Percentiles rank a stretch among this genome's conserved stretches.
phyloP scores from a whole-genome alignment of 129 eudicot species.

The Heracleum sosnowskyi region DNA sequence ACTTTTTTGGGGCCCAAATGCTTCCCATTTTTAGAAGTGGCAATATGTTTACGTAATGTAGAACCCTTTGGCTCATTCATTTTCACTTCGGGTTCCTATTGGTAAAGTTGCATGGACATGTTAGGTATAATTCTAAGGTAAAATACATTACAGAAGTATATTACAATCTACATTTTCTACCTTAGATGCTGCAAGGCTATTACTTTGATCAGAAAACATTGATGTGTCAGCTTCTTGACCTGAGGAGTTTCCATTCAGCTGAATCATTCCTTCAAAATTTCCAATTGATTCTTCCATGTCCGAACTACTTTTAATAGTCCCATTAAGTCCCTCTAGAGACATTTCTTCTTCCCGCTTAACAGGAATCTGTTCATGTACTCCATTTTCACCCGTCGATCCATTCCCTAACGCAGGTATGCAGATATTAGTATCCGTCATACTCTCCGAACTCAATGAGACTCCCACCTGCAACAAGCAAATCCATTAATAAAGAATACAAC shows the following conservation, averaged over 20 bases:
- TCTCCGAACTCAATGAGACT: slow-evolving; percentile 17
- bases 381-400: slow-evolving; percentile 43
- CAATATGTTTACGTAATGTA: slow-evolving; percentile 21
- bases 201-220: slow-evolving; percentile 27
- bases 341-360: slow-evolving; percentile 24
- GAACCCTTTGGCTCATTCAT: neutral
- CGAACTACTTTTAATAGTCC: slow-evolving; percentile 26
- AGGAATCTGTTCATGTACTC: slow-evolving; percentile 26
- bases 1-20: slow-evolving; percentile 17
- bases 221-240: slow-evolving; percentile 21
- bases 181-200: slow-evolving; percentile 35
- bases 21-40: slow-evolving; percentile 38
- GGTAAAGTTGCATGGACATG: slow-evolving; percentile 5
- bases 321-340: slow-evolving; percentile 28
- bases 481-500: neutral
- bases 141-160: neutral
- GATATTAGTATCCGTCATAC: slow-evolving; percentile 48
- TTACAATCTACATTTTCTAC: slow-evolving; percentile 23
- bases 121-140: neutral
- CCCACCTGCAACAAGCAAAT: slow-evolving; percentile 1
- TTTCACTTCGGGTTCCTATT: slow-evolving; percentile 46
- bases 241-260: slow-evolving; percentile 23
- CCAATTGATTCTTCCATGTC: slow-evolving; percentile 30
- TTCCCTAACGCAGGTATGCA: slow-evolving; percentile 26
- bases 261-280: slow-evolving; percentile 15